These are phyloP conservation scores for Parasitella parasitica DNA, from an alignment of 371 early-diverging fungal species.

Conservation along the genomic window DNA sequence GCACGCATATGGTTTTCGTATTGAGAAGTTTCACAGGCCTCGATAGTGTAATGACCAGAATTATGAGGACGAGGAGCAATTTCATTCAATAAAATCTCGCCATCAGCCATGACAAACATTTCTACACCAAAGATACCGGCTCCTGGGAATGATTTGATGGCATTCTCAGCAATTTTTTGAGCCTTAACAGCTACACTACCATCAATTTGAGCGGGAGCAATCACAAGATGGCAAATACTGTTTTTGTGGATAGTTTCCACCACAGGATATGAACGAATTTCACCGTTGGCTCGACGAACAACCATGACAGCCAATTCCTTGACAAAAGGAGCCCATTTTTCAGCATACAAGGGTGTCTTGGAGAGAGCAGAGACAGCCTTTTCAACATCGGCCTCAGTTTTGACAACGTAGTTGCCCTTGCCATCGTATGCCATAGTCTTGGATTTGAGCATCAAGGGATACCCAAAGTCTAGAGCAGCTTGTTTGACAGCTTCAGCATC, in stretches of 20 bases:
- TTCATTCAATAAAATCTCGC: slow-evolving; percentile 88
- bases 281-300: slow-evolving; percentile 77
- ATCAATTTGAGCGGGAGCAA: slow-evolving; percentile 93
- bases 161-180: slow-evolving; percentile 77
- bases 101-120: slow-evolving; percentile 89
- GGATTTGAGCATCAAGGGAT: slow-evolving; percentile 93
- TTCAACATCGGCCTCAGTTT: slow-evolving; percentile 61
- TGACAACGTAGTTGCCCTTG: slow-evolving; percentile 87
- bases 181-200: slow-evolving; percentile 72
- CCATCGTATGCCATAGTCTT: slow-evolving; percentile 96
- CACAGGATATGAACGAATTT: slow-evolving; percentile 83
- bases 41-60: slow-evolving; percentile 97
- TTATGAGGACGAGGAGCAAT: slow-evolving; percentile 98
- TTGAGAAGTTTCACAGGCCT: slow-evolving; percentile 95
- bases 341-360: slow-evolving; percentile 77
- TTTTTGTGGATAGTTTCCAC: slow-evolving; percentile 96
- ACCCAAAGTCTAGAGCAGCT: slow-evolving; percentile 73
- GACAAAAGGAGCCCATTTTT: slow-evolving; percentile 89
- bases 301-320: slow-evolving; percentile 98
- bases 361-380: slow-evolving; percentile 58
- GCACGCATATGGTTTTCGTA: slow-evolving; percentile 97
- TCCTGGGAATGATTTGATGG: slow-evolving; percentile 79
- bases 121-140: slow-evolving; percentile 97
- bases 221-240: slow-evolving; percentile 92
- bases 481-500: slow-evolving; percentile 47